Conservation (phyloP, 2,329 filamentous ascomycete species). For the Passalora sequoiae region DNA sequence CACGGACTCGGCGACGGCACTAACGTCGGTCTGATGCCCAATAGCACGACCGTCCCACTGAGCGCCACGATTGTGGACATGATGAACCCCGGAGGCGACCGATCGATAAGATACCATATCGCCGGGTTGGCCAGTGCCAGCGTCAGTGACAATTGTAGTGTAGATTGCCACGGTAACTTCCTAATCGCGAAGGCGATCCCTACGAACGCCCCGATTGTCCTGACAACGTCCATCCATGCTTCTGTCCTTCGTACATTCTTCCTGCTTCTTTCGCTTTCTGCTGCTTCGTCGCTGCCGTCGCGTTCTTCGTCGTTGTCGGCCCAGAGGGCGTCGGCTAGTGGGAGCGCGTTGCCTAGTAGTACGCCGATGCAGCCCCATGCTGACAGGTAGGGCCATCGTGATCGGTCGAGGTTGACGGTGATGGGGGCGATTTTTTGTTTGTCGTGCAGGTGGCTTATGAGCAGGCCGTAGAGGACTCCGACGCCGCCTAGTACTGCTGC, state of each 20-base stretch:
- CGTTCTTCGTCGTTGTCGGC: slow-evolving; percentile 43
- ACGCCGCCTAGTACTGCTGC: slow-evolving; percentile 64
- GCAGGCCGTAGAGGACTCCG: slow-evolving; percentile 74
- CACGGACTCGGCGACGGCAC: slow-evolving; percentile 61
- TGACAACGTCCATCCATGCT: slow-evolving; percentile 65
- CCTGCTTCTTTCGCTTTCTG: slow-evolving; percentile 8
- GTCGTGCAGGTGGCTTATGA: slow-evolving; percentile 75
- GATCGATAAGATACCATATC: slow-evolving; percentile 93
- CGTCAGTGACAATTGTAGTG: slow-evolving; percentile 84
- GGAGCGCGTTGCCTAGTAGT: slow-evolving; percentile 69
- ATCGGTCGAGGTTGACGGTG: slow-evolving; percentile 52
- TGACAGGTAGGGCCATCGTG: slow-evolving; percentile 62
- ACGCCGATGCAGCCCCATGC: slow-evolving; percentile 82
- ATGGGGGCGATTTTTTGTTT: slow-evolving; percentile 60
- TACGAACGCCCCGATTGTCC: slow-evolving; percentile 65
- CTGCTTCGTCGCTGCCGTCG: slow-evolving; percentile 19
- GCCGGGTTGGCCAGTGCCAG: slow-evolving; percentile 88
- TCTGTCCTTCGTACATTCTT: slow-evolving; percentile 17
- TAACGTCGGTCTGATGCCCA: slow-evolving; percentile 71
- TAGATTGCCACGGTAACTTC: slow-evolving; percentile 87
- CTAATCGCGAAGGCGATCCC: slow-evolving; percentile 78
- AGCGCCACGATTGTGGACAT: slow-evolving; percentile 70
- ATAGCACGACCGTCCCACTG: slow-evolving; percentile 65
- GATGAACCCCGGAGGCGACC: slow-evolving; percentile 76
- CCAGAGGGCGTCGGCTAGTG: slow-evolving; percentile 77